Base-by-base conservation (phyloP, 2,329 filamentous ascomycete genomes). In the Venturia oleaginea region DNA sequence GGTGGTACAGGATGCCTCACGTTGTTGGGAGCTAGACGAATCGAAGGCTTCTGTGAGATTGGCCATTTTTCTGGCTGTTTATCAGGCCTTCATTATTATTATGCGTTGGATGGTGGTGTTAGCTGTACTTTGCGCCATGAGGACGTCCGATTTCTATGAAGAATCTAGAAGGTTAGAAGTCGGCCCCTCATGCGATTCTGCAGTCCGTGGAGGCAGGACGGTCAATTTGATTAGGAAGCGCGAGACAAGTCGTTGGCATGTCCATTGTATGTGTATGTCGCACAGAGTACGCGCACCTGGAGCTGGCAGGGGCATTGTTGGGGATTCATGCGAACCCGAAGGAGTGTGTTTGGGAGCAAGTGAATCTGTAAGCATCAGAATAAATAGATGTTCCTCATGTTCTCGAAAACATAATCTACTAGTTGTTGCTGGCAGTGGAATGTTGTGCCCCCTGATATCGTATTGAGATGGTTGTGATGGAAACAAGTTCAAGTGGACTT, bases 11-110 rank as follows among this genome's bases (percentile, higher is more conserved):
- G 30, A 57, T 57, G 24, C 15, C 51, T 57, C 51, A 57, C 51
- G 51, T 57, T 57, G 15, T 57, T 57, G 51, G 51, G 32, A 57
- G 51, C 51, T 57, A 57, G 51, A 57, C 51, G 30, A 57, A 57
- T 57, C 27, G 19, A 57, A 57, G 51, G 30, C 51, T 10, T 34
- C 7, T 2, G 24, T 57, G 27, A 22, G 5, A 34, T 19, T 15
- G 51, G 51, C 27, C 27, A 57, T 15, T 34, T 34, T n/a, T 34
- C 19, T 57, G 51, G 30, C 51, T n/a, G 51, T 34, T 57, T n/a
- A 32, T 54, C 30, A 57, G 51, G 51, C n/a, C 51, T 51, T 51
- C 27, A 15, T 57, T 57, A 57, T 34, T 34, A 57, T 57, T 30
- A 57, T 57, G 48, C 27, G 48, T 34, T 19, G 48, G 48, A 55